These are phyloP conservation scores for Betula pendula DNA, from an alignment of 306 rosid species.

Conservation along the genomic window DNA sequence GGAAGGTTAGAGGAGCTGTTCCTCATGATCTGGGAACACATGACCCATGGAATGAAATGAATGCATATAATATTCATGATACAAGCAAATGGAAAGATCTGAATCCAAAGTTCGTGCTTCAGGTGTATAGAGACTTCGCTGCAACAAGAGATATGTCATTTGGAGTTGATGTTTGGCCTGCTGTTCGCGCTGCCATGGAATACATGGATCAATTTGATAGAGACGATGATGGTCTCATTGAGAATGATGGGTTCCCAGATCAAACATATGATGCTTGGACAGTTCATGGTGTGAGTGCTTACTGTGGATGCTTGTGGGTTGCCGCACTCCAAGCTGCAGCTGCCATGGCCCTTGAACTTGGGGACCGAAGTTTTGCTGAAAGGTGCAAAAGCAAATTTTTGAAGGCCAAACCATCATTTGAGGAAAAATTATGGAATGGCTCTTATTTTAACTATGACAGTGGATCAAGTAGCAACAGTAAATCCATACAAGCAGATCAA, in stretches of 20 bases:
- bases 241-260: constrained; percentile 97
- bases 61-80: constrained; percentile 95
- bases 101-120: constrained; percentile 95
- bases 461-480: constrained; percentile 85
- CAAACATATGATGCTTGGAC: constrained; percentile 99
- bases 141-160: constrained; percentile 90
- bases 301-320: constrained; percentile 95
- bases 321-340: constrained; percentile 99
- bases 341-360: constrained; percentile 84
- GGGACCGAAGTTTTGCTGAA: constrained; percentile 78
- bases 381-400: constrained; percentile 79
- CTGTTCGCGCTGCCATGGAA: constrained; percentile 95
- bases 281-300: constrained; percentile 95
- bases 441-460: constrained; percentile 95
- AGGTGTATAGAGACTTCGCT: constrained; percentile 87
- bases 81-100: constrained; percentile 97
- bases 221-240: constrained; percentile 88
- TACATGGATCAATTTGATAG: constrained; percentile 91
- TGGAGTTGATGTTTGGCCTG: constrained; percentile 99
- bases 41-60: constrained; percentile 97
- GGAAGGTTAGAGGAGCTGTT: constrained; percentile 95
- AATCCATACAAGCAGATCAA: constrained; percentile 97
- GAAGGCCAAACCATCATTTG: constrained; percentile 88
- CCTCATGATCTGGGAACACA: constrained; percentile 99
- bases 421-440: constrained; percentile 91